Evolutionary conservation across 192 early-diverging fungal genomes (phyloP).

Genomic region (Backusella mclennaniae): DNA sequence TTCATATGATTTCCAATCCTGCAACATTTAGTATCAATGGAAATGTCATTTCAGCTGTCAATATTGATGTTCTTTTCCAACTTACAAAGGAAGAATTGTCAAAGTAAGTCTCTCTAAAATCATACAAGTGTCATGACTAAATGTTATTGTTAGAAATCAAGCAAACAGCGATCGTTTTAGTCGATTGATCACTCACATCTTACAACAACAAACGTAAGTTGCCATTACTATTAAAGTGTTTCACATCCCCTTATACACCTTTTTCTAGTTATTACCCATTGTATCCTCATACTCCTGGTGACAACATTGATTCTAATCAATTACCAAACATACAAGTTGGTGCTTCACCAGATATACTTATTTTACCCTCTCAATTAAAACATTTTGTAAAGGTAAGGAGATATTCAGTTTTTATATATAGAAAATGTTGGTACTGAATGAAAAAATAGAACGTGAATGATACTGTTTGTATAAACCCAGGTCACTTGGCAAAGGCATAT

Average conservation of each 20-base stretch:
- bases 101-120: conserved; percentile 23
- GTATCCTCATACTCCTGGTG: conserved; percentile 48
- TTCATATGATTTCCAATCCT: conserved; percentile 61
- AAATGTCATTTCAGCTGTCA: conserved; percentile 72
- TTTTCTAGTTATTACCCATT: conserved; percentile 78
- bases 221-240: too few relatives aligned
- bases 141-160: background rate
- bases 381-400: conserved; percentile 60
- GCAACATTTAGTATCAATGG: conserved; percentile 84
- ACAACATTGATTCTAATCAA: conserved; percentile 31
- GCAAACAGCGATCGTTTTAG: conserved; percentile 57
- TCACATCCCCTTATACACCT: background rate
- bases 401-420: background rate
- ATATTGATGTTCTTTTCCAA: conserved; percentile 73
- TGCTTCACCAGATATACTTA: conserved; percentile 79
- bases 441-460: conserved; percentile 58
- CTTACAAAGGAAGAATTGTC: conserved; percentile 67
- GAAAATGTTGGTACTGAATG: background rate
- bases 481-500: conserved; percentile 64
- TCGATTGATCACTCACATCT: conserved; percentile 70
- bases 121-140: too few relatives aligned
- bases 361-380: conserved; percentile 73
- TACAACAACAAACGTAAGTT: conserved; percentile 72
- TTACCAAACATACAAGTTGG: conserved; percentile 42
- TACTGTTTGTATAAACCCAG: conserved; percentile 84